phyloP scores from a whole-genome alignment of 2,329 filamentous ascomycete species.

The Colletotrichum salicis region DNA sequence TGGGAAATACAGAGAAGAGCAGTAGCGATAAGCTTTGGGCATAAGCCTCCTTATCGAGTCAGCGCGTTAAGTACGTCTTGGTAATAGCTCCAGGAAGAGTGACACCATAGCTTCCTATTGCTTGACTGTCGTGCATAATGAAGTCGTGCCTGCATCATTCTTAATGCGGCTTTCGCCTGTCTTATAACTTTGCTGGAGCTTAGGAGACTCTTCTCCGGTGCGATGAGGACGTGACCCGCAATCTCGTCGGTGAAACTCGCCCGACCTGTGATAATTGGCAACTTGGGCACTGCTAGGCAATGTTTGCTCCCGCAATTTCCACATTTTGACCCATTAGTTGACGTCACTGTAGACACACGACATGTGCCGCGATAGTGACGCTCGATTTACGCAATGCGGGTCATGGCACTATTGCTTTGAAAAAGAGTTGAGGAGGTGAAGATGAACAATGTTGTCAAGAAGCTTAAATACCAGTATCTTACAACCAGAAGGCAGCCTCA shows the following conservation, averaged over 20 bases:
- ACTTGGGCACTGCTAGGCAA: background rate
- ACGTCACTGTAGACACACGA: slow-evolving; percentile 14
- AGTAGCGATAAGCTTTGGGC: too few relatives aligned
- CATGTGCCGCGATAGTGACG: background rate
- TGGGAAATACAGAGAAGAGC: background rate
- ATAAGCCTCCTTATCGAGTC: too few relatives aligned
- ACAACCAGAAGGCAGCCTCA: too few relatives aligned
- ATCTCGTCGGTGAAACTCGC: background rate
- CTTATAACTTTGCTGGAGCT: background rate
- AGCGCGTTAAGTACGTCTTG: too few relatives aligned
- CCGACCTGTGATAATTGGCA: background rate
- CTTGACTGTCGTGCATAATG: too few relatives aligned
- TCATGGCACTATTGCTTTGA: background rate
- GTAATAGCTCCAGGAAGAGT: too few relatives aligned
- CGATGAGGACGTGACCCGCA: background rate
- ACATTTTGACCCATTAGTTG: slow-evolving; percentile 11
- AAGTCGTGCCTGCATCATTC: too few relatives aligned
- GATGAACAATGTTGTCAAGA: background rate
- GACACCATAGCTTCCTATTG: too few relatives aligned
- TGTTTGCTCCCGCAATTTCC: background rate
- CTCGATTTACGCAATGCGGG: background rate
- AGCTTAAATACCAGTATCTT: background rate
- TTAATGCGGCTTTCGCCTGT: too few relatives aligned
- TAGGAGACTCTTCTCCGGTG: background rate
- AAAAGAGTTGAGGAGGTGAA: too few relatives aligned